Evolutionary conservation across 805 yeast genomes (phyloP).

Genomic region (Nakazawaea ishiwadae): DNA sequence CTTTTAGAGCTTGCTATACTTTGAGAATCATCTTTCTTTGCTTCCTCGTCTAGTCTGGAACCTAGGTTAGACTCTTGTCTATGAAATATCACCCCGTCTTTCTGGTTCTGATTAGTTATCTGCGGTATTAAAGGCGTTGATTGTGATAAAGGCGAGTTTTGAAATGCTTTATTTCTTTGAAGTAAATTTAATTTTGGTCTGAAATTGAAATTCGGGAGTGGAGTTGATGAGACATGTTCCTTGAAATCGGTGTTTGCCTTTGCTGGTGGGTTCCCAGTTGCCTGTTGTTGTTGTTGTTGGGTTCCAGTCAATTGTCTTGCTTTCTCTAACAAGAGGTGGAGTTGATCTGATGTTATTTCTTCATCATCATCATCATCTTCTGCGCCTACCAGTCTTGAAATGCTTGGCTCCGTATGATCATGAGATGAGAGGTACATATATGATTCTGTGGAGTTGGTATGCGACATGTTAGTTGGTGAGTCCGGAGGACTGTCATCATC

Average conservation of each 20-base stretch:
- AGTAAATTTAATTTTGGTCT: conserved; percentile 3
- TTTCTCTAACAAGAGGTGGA: conserved; percentile 3
- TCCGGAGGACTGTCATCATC: neutral
- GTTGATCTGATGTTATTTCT: conserved; percentile 5
- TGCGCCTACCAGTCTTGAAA: too few species aligned
- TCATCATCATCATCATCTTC: neutral
- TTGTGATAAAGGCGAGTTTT: conserved; percentile 10
- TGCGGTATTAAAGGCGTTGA: conserved; percentile 10
- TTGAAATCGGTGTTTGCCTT: neutral
- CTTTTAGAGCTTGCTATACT: too few species aligned
- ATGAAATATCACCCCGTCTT: neutral
- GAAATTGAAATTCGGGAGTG: conserved; percentile 2
- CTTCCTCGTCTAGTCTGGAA: neutral
- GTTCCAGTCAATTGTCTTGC: conserved; percentile 5
- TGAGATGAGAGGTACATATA: conserved; percentile 8
- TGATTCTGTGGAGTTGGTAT: conserved; percentile 5
- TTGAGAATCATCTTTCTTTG: neutral
- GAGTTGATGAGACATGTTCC: neutral
- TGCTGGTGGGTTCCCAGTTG: neutral
- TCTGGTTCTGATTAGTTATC: neutral
- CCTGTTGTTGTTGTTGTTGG: too few species aligned
- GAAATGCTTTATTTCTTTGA: conserved; percentile 1
- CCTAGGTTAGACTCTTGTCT: neutral
- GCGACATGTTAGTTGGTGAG: neutral
- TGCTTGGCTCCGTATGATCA: conserved; percentile 5